Evolutionary conservation across 192 early-diverging fungal species (phyloP).

Genomic region (Coemansia sp.): DNA sequence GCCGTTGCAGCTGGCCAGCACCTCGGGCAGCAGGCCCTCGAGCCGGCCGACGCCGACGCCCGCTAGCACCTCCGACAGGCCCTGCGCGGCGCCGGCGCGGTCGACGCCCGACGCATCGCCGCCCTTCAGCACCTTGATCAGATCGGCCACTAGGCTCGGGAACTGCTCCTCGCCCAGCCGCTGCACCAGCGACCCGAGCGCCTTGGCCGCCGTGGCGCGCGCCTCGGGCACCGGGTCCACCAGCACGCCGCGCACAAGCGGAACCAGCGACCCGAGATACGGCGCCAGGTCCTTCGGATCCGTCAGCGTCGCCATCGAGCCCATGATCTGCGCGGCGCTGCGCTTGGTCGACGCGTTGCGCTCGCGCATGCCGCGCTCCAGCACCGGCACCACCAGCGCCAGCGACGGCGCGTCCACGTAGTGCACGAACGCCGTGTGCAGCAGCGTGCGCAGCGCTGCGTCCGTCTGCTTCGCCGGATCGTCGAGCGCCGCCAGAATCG

Average conservation of each 20-base stretch:
- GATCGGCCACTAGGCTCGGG: conserved; percentile 86
- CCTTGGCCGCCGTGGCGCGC: conserved; percentile 89
- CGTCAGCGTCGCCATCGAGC: conserved; percentile 95
- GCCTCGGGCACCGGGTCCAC: conserved; percentile 96
- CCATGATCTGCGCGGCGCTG: conserved; percentile 96
- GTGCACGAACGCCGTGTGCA: conserved; percentile 95
- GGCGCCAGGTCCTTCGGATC: conserved; percentile 91
- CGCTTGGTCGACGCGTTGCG: conserved; percentile 90
- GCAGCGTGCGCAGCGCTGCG: conserved; percentile 75
- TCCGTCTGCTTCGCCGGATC: conserved; percentile 88
- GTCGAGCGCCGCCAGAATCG: conserved; percentile 78
- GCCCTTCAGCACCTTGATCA: conserved; percentile 81
- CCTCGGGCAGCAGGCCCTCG: conserved; percentile 87
- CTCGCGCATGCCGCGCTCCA: conserved; percentile 88
- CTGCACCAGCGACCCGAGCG: conserved; percentile 87
- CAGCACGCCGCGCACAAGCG: conserved; percentile 85
- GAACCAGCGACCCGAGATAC: conserved; percentile 80
- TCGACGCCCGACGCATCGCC: conserved; percentile 89
- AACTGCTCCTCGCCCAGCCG: conserved; percentile 92
- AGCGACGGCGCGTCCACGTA: conserved; percentile 97
- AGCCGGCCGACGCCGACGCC: conserved; percentile 83
- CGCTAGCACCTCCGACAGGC: conserved; percentile 88
- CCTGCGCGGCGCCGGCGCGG: conserved; percentile 95
- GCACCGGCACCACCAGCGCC: conserved; percentile 91
- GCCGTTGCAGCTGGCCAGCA: conserved; percentile 76